A percentile compares a stretch with the other conserved stretches of the same genome.
phyloP scores from a whole-genome alignment of 2,329 filamentous ascomycete species.

The Elsinoe arachidis region DNA sequence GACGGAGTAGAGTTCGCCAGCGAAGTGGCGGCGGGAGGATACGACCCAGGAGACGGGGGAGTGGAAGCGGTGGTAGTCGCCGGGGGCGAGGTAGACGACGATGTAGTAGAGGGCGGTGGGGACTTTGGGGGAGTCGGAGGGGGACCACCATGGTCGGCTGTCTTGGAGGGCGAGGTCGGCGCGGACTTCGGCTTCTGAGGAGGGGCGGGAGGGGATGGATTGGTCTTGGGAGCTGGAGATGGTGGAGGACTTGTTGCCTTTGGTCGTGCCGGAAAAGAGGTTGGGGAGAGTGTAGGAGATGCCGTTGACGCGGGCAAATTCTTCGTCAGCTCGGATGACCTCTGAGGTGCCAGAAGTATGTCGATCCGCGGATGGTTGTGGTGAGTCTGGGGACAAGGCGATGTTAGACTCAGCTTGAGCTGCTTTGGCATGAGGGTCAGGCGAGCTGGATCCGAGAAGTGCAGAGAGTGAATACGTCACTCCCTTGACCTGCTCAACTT shows the following conservation, averaged over 20 bases:
- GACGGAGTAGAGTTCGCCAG: slow-evolving; percentile 89
- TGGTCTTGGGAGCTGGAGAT: slow-evolving; percentile 51
- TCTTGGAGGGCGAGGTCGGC: slow-evolving; percentile 67
- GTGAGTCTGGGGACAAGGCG: slow-evolving; percentile 29
- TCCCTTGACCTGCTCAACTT: slow-evolving; percentile 97
- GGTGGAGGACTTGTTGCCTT: background rate
- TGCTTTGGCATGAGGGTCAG: slow-evolving; percentile 45
- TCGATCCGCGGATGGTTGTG: slow-evolving; percentile 25
- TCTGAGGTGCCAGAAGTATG: slow-evolving; percentile 45
- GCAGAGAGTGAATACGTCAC: slow-evolving; percentile 97
- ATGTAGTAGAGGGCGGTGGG: slow-evolving; percentile 76
- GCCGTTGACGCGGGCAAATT: slow-evolving; percentile 89
- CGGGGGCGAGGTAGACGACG: slow-evolving; percentile 91
- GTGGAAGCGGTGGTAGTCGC: slow-evolving; percentile 98
- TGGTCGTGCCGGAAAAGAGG: slow-evolving; percentile 63
- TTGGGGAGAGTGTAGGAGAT: slow-evolving; percentile 90
- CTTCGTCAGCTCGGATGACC: slow-evolving; percentile 69
- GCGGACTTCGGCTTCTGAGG: slow-evolving; percentile 74
- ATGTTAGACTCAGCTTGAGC: slow-evolving; percentile 33
- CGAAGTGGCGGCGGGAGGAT: slow-evolving; percentile 89
- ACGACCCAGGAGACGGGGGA: slow-evolving; percentile 93
- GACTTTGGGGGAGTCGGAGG: slow-evolving; percentile 26
- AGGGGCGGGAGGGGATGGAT: slow-evolving; percentile 56
- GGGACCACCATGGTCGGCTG: slow-evolving; percentile 45
- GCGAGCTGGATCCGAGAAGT: slow-evolving; percentile 55